These are phyloP conservation scores for Zoysia japonica DNA, from an alignment of 176 grass and related monocot species.

Conservation along the genomic window DNA sequence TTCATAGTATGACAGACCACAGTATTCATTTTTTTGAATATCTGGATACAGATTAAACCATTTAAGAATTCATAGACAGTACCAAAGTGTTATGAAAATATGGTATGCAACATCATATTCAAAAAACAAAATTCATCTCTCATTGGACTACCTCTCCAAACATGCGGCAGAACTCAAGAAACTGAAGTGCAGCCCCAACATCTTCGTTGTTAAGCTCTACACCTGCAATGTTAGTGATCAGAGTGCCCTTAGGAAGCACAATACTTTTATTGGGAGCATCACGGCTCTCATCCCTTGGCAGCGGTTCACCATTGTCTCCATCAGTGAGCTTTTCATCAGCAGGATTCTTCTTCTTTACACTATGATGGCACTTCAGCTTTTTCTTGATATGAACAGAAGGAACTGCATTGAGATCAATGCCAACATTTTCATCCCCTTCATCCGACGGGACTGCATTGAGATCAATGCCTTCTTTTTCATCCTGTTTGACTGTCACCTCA, in stretches of 20 bases:
- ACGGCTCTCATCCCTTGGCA: constrained; percentile 11
- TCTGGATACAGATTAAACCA: not conserved
- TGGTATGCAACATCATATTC: constrained; percentile 12
- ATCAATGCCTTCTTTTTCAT: no score
- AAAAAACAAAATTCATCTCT: constrained; percentile 18
- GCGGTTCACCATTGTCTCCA: constrained; percentile 8
- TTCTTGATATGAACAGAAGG: constrained; percentile 33
- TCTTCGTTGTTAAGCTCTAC: constrained; percentile 49
- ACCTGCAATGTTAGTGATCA: constrained; percentile 47
- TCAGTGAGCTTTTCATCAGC: not conserved
- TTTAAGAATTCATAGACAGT: not conserved
- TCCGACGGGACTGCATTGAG: no score
- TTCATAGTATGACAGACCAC: not conserved
- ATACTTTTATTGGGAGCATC: constrained; percentile 22
- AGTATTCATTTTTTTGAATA: not conserved
- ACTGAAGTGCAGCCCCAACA: constrained; percentile 70
- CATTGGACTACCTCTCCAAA: constrained; percentile 67
- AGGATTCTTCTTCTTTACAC: constrained; percentile 3
- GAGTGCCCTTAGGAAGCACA: constrained; percentile 56
- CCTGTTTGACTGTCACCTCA: constrained; percentile 15
- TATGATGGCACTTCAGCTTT: constrained; percentile 22
- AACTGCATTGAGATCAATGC: not conserved
- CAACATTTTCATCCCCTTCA: no score
- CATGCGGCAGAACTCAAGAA: constrained; percentile 67
- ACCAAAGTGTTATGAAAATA: not conserved